Base-by-base conservation (phyloP, 106 monocot genomes). In the Acorus calamus region DNA sequence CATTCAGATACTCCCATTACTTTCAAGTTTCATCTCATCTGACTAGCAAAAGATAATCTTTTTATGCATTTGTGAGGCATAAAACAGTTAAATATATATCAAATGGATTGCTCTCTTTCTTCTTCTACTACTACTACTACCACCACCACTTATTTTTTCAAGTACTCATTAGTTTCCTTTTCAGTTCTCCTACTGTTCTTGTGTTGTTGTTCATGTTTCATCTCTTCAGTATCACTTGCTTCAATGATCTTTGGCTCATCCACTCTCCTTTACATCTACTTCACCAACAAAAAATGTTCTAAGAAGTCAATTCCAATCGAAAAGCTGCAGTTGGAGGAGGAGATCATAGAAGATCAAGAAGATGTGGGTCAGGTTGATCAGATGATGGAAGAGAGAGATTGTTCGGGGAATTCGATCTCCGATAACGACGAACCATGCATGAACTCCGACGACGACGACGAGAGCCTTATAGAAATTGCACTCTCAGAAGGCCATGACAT, bases 391-490 rank as follows among this genome's bases (percentile, higher is more conserved):
- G 63, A 63, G 13, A 47, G 13, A 4, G 46, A 63, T 45, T 66
- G 53, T 12, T 78, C 68, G 0, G 73, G 73, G 6, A 66, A 59
- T 51, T 80, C 84, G 14, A 70, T 84, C 52, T 86, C 89, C n/a
- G 87, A 89, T 28, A 28, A 28, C 28, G 28, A 28, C 28, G 28
- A 28, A 28, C 28, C 28, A 28, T 28, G 28, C 28, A 28, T 28
- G 28, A 1, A 28, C 28, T 28, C 28, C 28, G 28, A 28, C 28
- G 28, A 28, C 28, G 28, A 28, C 46, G 88, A 93, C 6, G 93
- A 93, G 49, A 86, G 78, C 71, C 82, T 93, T 45, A 89, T 93
- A 42, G 93, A 93, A 70, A 85, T 93, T 42, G 63, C 73, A 8
- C 71, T 93, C 3, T 70, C 72, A 3, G 74, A 80, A 8, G 80